Evolutionary conservation across 495 filamentous ascomycete species (phyloP).

Genomic region (Podospora australis): DNA sequence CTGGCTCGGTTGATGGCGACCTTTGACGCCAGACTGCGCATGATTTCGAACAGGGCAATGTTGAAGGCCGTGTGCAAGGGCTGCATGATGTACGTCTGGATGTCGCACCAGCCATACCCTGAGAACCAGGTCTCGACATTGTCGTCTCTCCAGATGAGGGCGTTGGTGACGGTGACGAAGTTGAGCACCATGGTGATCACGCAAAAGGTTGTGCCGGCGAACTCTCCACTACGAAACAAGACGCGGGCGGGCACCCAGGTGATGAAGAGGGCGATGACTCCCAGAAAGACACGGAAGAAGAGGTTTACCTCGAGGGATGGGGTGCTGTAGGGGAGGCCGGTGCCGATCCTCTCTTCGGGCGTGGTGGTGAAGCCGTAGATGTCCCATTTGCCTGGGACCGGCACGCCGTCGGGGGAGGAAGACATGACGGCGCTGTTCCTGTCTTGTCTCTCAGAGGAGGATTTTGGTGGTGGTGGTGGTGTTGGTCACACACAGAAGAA

Average conservation of each 20-base stretch:
- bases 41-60: constrained; percentile 63
- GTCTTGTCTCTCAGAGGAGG: neutral
- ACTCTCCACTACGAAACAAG: constrained; percentile 53
- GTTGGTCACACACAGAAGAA: too few species aligned
- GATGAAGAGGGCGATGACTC: constrained; percentile 50
- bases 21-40: constrained; percentile 70
- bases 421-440: neutral
- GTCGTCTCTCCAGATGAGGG: constrained; percentile 74
- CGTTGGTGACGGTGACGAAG: constrained; percentile 64
- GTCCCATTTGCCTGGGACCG: neutral
- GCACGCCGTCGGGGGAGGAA: neutral
- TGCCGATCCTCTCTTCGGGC: constrained; percentile 18
- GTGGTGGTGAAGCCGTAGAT: constrained; percentile 17
- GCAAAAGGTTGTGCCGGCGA: constrained; percentile 57
- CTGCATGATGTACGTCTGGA: constrained; percentile 59
- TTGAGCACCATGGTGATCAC: constrained; percentile 60
- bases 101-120: constrained; percentile 74
- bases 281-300: constrained; percentile 43
- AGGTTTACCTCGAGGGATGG: constrained; percentile 33
- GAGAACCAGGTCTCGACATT: constrained; percentile 61
- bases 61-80: constrained; percentile 53
- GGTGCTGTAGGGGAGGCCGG: constrained; percentile 23
- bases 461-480: neutral
- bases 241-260: constrained; percentile 50
- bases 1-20: constrained; percentile 53